phyloP scores from a whole-genome alignment of 148 eudicot genomes.

The Vaccinium corymbosum region DNA sequence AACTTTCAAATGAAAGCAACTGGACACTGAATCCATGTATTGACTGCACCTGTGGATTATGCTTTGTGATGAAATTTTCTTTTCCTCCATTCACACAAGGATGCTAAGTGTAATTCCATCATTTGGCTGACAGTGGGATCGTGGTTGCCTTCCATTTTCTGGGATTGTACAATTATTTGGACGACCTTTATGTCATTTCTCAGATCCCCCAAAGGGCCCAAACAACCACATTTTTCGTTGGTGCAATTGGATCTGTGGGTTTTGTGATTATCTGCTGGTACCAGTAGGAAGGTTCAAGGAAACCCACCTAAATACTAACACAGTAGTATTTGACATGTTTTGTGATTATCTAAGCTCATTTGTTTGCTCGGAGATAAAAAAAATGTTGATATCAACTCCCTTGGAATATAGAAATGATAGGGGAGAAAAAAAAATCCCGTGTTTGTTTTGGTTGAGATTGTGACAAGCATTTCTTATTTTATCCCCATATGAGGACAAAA shows the following conservation, averaged over 20 bases:
- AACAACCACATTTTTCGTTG: neutral
- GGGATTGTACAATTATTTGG: neutral
- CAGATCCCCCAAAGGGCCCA: neutral
- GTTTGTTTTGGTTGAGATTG: no score
- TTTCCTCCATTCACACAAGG: neutral
- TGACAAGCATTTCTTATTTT: no score
- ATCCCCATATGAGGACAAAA: no score
- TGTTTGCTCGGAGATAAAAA: no score
- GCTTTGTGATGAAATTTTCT: neutral
- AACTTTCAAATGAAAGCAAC: constrained; percentile 4
- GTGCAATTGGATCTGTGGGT: neutral
- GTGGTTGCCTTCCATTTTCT: neutral
- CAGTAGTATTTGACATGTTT: neutral
- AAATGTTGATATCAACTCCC: no score
- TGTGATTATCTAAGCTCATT: neutral
- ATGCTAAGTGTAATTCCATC: neutral
- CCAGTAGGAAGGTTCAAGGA: neutral
- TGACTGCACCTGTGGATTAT: constrained; percentile 8
- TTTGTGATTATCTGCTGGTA: neutral
- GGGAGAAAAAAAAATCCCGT: no score
- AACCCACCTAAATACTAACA: neutral
- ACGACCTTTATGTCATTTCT: constrained; percentile 7
- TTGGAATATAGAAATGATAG: no score
- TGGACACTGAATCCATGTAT: neutral
- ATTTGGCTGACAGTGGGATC: constrained; percentile 10